Conservation (phyloP, 2,329 filamentous ascomycete genomes). For the Fusarium caatingaense region DNA sequence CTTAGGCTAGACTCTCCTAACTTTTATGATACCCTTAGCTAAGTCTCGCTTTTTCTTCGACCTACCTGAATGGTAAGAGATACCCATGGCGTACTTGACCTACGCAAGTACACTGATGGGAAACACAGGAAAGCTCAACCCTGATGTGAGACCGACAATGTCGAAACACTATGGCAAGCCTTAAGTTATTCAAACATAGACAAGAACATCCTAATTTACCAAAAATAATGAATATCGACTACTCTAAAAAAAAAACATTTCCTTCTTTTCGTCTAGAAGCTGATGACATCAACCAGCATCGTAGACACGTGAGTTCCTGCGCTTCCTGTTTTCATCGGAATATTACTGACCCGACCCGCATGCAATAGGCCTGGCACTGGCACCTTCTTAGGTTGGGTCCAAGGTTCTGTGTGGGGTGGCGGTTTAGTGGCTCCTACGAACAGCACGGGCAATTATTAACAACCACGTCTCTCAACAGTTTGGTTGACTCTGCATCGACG, state of each 20-base stretch:
- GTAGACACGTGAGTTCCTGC: slow-evolving; percentile 36
- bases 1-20: too few species aligned
- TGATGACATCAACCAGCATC: slow-evolving; percentile 41
- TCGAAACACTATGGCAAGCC: background rate
- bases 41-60: too few species aligned
- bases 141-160: background rate
- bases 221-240: background rate
- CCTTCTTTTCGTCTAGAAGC: background rate
- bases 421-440: slow-evolving; percentile 36
- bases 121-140: background rate
- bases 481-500: slow-evolving; percentile 2
- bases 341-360: slow-evolving; percentile 20
- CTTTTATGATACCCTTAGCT: too few species aligned
- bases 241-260: background rate
- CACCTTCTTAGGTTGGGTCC: slow-evolving; percentile 6
- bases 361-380: background rate
- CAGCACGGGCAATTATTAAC: slow-evolving; percentile 33
- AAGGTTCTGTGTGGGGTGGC: slow-evolving; percentile 36
- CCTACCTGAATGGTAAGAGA: background rate
- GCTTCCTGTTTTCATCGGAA: slow-evolving; percentile 12
- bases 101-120: background rate
- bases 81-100: background rate
- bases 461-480: slow-evolving; percentile 46
- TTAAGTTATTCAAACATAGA: background rate
- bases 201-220: background rate